Evolutionary conservation across 192 early-diverging fungal genomes (phyloP).

Genomic region (Coemansia sp.): DNA sequence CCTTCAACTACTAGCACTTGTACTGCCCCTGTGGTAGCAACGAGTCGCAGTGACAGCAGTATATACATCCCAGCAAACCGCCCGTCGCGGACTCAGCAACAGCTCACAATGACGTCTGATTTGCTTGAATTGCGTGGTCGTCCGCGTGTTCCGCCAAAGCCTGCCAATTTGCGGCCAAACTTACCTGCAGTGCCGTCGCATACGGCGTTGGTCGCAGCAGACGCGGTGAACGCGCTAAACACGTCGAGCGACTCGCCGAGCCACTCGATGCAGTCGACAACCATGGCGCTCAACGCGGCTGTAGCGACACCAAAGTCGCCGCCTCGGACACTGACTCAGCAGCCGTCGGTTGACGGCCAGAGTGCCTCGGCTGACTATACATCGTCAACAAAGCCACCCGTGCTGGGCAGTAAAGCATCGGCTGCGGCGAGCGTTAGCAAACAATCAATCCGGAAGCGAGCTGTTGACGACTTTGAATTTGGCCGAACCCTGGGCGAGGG

Average conservation of each 20-base stretch:
- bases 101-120: constrained; percentile 11
- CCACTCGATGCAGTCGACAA: constrained; percentile 26
- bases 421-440: constrained; percentile 16
- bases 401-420: not conserved
- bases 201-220: constrained; percentile 22
- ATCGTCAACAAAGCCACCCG: not conserved
- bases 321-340: constrained; percentile 12
- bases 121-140: constrained; percentile 43
- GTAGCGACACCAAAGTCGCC: constrained; percentile 24
- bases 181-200: constrained; percentile 13
- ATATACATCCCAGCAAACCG: constrained; percentile 8
- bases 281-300: constrained; percentile 25
- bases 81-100: not conserved
- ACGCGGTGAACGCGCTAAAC: constrained; percentile 31
- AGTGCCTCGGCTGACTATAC: not conserved
- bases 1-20: not conserved
- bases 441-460: constrained; percentile 61
- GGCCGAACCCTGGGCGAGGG: constrained; percentile 88
- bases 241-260: constrained; percentile 27
- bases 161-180: constrained; percentile 41
- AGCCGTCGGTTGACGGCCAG: constrained; percentile 7
- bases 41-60: constrained; percentile 14
- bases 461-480: constrained; percentile 82
- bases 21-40: not conserved
- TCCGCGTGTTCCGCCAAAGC: constrained; percentile 51